Conservation (phyloP, 2,329 filamentous ascomycete species). For the Fusarium chuoi region DNA sequence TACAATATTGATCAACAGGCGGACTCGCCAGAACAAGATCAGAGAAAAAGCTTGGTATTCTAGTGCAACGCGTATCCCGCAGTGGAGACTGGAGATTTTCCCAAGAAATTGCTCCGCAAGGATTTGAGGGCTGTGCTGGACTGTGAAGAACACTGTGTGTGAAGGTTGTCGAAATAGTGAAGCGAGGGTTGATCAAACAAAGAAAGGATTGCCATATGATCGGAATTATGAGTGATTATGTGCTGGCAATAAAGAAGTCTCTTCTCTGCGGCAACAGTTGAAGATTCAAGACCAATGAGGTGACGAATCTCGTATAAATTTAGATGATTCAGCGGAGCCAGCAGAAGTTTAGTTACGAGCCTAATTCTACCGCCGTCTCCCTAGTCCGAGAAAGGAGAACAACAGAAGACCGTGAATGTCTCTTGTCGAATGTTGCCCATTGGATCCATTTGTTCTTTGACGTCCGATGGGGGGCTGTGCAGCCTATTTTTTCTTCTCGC, state of each 20-base stretch:
- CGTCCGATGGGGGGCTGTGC: slow-evolving; percentile 27
- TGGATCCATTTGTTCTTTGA: slow-evolving; percentile 22
- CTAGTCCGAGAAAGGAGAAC: slow-evolving; percentile 8
- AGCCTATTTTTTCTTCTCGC: slow-evolving; percentile 17
- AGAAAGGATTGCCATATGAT: slow-evolving; percentile 23
- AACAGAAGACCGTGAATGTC: not conserved
- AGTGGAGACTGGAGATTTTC: slow-evolving; percentile 39
- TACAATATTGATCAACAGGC: slow-evolving; percentile 28
- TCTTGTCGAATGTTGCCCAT: slow-evolving; percentile 7
- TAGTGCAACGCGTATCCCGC: slow-evolving; percentile 34
- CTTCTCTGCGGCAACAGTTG: not conserved
- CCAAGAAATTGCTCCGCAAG: slow-evolving; percentile 28
- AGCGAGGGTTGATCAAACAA: slow-evolving; percentile 16
- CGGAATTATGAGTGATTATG: not conserved
- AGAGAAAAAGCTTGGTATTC: slow-evolving; percentile 41
- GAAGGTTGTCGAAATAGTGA: not conserved
- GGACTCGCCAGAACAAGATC: slow-evolving; percentile 26
- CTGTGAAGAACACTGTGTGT: slow-evolving; percentile 35
- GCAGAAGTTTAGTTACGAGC: slow-evolving; percentile 34
- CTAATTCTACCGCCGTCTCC: slow-evolving; percentile 28
- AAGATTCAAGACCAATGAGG: not conserved
- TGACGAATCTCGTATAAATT: slow-evolving; percentile 18
- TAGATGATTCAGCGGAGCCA: slow-evolving; percentile 19
- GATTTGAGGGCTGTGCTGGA: slow-evolving; percentile 13
- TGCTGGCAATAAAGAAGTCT: not conserved